Base-by-base conservation (phyloP, 768 basidiomycete species). In the Dendrothele bispora region DNA sequence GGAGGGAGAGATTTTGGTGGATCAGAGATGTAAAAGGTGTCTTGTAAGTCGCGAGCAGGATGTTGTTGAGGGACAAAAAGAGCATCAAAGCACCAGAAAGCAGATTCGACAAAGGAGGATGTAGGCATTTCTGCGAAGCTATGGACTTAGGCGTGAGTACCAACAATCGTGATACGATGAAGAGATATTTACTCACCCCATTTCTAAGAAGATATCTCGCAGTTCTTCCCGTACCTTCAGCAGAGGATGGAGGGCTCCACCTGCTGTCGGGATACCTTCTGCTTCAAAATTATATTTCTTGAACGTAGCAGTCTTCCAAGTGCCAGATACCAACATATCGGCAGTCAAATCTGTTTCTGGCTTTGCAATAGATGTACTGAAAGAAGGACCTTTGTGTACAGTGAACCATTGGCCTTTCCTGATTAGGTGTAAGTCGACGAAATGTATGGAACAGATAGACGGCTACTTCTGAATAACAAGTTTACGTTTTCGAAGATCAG, bases 81-180 rank as follows among this genome's bases (percentile, higher is more conserved):
- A 2, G 95, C 84, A 66, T 99, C 97, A 69, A 99, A 98, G 65
- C 94, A 97, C 97, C 97, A 99, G 79, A 98, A 99, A 28, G 89
- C 90, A 18, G 93, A 95, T 69, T 99, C 97, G 47, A 99, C 94
- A 64, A 92, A 99, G 46, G 86, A 84, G 41, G 84, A 83, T 7
- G 97, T 98, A 12, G 95, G 93, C 97, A 99, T 99, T 69, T 99
- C 97, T 39, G 93, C 86, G 70, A 98, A 99, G 8, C 95, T 98
- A 55, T 14, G 14, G 17, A 45, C 22, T 27, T 11, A 44, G 56
- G 29, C n/a, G n/a, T n/a, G n/a, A n/a, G n/a, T n/a, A n/a, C n/a
- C 43, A 41, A 26, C 34, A 25, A 40, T 21, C n/a, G 17, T 26
- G 7, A 51, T 39, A 34, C 18, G 51, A 17, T 22, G 26, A 25